These are phyloP conservation scores for Hanseniaspora valbyensis DNA, from an alignment of 805 yeast genomes.

Conservation along the genomic window DNA sequence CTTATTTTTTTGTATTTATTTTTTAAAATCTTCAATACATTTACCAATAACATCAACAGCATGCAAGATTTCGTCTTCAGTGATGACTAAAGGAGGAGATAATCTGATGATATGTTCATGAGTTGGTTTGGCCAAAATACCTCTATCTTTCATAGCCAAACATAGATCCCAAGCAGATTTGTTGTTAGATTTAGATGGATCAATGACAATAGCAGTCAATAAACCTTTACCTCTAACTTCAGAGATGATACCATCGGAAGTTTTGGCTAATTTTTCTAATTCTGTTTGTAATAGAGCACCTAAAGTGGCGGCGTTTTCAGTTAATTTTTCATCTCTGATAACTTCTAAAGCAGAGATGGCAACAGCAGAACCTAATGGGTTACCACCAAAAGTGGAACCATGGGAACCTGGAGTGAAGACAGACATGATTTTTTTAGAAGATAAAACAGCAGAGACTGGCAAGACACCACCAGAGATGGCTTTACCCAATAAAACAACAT, in stretches of 20 bases:
- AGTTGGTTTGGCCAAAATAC: constrained; percentile 91
- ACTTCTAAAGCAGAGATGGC: constrained; percentile 90
- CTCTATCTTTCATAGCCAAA: constrained; percentile 73
- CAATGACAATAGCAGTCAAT: constrained; percentile 83
- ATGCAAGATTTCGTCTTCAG: constrained; percentile 70
- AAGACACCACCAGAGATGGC: constrained; percentile 92
- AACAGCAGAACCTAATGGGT: constrained; percentile 85
- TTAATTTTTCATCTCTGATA: constrained; percentile 74
- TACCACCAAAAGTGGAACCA: constrained; percentile 97
- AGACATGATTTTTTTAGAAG: constrained; percentile 82
- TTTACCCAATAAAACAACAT: constrained; percentile 79
- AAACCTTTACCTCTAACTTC: constrained; percentile 77
- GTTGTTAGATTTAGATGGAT: constrained; percentile 70
- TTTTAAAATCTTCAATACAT: constrained; percentile 35
- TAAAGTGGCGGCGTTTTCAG: constrained; percentile 59
- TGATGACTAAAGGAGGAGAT: constrained; percentile 90
- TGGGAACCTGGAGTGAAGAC: constrained; percentile 90
- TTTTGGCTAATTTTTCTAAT: constrained; percentile 41
- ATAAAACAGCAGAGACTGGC: constrained; percentile 84
- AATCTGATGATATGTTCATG: constrained; percentile 91
- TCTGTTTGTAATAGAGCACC: constrained; percentile 61
- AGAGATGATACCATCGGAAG: constrained; percentile 44
- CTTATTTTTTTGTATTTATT: background rate
- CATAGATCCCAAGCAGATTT: constrained; percentile 95
- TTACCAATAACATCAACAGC: constrained; percentile 67